Conservation (phyloP, 371 early-diverging fungal species). For the Mucor piriformis region DNA sequence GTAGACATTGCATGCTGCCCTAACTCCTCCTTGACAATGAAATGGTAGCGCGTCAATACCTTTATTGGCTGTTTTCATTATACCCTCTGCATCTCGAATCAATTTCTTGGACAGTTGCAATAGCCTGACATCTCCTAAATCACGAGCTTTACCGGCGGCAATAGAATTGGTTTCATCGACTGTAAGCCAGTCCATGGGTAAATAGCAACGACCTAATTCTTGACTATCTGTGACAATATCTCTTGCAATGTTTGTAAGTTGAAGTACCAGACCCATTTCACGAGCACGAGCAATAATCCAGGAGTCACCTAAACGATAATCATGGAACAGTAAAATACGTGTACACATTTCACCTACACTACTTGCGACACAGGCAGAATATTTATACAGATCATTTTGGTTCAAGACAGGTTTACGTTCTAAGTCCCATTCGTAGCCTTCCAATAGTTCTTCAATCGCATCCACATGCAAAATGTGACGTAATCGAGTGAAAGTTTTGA, state of each 20-base stretch:
- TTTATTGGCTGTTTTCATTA: constrained; percentile 26
- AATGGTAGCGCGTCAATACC: constrained; percentile 48
- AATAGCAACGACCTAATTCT: constrained; percentile 52
- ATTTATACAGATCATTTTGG: constrained; percentile 47
- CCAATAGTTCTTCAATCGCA: constrained; percentile 52
- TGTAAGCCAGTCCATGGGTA: constrained; percentile 45
- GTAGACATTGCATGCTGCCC: constrained; percentile 58
- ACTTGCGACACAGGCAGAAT: constrained; percentile 61
- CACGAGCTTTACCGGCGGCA: constrained; percentile 27
- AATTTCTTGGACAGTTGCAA: constrained; percentile 27
- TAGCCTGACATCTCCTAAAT: constrained; percentile 26
- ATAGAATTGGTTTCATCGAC: constrained; percentile 18
- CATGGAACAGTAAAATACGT: constrained; percentile 32
- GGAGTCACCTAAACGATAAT: neutral
- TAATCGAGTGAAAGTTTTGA: constrained; percentile 42
- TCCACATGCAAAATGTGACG: constrained; percentile 41
- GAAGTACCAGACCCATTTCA: constrained; percentile 64
- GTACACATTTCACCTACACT: constrained; percentile 65
- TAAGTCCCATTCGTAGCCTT: constrained; percentile 60
- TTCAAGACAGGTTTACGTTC: constrained; percentile 29
- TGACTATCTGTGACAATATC: constrained; percentile 65
- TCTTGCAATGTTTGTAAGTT: constrained; percentile 62
- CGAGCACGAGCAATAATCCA: constrained; percentile 48
- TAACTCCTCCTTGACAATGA: constrained; percentile 45
- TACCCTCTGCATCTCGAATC: constrained; percentile 27